Percentiles rank a stretch among this genome's conserved stretches.
Evolutionary conservation across 768 basidiomycete species (phyloP).

Genomic region (Psilocybe azurescens): DNA sequence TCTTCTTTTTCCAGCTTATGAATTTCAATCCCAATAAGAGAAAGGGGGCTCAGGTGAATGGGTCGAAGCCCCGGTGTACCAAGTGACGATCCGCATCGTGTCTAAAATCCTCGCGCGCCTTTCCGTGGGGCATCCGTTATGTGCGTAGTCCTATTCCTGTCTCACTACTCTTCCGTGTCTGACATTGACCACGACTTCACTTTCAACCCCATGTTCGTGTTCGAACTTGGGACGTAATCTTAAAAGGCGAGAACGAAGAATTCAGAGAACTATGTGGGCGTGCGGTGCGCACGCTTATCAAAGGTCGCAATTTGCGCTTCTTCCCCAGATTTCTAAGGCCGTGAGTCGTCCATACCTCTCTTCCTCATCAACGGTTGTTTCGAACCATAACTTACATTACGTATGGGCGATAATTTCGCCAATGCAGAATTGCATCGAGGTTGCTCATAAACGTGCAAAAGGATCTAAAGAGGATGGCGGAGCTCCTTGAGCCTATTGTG

Average conservation of each 20-base stretch:
- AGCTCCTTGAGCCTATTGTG: slow-evolving; percentile 33
- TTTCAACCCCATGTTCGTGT: not conserved
- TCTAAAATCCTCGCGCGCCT: slow-evolving; percentile 44
- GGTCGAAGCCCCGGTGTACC: slow-evolving; percentile 32
- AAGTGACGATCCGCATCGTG: slow-evolving; percentile 37
- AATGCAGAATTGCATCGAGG: slow-evolving; percentile 28
- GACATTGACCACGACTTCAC: not conserved
- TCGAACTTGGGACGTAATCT: no score
- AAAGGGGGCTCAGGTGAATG: slow-evolving; percentile 33
- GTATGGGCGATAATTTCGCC: not conserved
- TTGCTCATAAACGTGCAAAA: slow-evolving; percentile 25
- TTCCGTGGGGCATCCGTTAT: slow-evolving; percentile 51
- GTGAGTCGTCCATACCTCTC: slow-evolving; percentile 31
- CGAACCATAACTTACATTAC: no score
- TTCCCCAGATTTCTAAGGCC: slow-evolving; percentile 49
- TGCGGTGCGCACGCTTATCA: slow-evolving; percentile 41
- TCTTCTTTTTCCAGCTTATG: not conserved
- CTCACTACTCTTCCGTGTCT: not conserved
- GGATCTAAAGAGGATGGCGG: slow-evolving; percentile 27
- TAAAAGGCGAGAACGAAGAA: slow-evolving; percentile 44
- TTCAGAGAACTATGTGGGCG: slow-evolving; percentile 42
- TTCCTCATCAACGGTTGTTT: no score
- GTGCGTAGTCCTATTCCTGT: slow-evolving; percentile 29
- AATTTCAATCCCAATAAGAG: not conserved
- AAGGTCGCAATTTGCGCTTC: slow-evolving; percentile 36